Percentiles rank a stretch among this genome's conserved stretches.
Evolutionary conservation across 2,329 filamentous ascomycete genomes (phyloP).

Genomic region (Trichophyton equinum): DNA sequence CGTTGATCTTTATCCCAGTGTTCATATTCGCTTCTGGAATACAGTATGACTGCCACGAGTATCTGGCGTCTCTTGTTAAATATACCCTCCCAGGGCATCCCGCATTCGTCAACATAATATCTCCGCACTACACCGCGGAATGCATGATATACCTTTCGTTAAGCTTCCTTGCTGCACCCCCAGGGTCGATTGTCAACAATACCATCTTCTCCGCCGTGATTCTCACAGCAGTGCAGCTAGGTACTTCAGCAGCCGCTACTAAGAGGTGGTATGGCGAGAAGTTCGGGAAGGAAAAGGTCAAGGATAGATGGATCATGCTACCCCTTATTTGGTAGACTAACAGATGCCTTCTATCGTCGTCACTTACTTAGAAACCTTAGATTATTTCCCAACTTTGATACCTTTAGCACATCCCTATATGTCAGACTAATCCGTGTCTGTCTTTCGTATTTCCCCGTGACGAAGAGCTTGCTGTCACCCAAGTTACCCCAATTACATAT

Average conservation of each 20-base stretch:
- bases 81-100: conserved; percentile 69
- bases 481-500: conserved; percentile 49
- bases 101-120: conserved; percentile 60
- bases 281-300: conserved; percentile 56
- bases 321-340: conserved; percentile 31
- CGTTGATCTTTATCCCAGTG: conserved; percentile 44
- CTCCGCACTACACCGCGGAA: conserved; percentile 86
- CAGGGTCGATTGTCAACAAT: conserved; percentile 52
- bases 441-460: conserved; percentile 35
- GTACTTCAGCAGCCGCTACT: conserved; percentile 65
- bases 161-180: conserved; percentile 59
- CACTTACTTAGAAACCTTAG: conserved; percentile 39
- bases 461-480: conserved; percentile 28
- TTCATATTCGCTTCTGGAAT: conserved; percentile 58
- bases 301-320: conserved; percentile 61
- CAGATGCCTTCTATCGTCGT: not conserved
- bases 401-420: conserved; percentile 73
- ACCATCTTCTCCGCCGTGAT: conserved; percentile 57
- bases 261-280: conserved; percentile 65
- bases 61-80: conserved; percentile 60
- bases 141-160: conserved; percentile 73
- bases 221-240: conserved; percentile 70
- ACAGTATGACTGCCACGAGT: conserved; percentile 61
- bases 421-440: conserved; percentile 48
- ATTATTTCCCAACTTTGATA: conserved; percentile 59